A percentile compares a stretch with the other conserved stretches of the same genome.
phyloP scores from a whole-genome alignment of 192 early-diverging fungal species.

The Jimgerdemannia lactiflua region DNA sequence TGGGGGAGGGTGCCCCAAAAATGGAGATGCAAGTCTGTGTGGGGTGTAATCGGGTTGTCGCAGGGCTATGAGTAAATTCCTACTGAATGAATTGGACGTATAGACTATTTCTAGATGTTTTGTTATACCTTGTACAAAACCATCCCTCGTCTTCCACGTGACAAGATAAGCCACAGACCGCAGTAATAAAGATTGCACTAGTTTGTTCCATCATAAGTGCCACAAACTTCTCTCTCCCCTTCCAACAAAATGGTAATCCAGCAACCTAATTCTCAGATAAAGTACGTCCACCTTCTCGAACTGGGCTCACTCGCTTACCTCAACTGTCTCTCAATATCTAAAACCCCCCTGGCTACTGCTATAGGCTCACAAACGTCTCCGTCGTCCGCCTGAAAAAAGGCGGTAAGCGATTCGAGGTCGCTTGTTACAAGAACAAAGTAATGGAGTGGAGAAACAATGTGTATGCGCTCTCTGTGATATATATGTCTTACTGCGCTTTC shows the following conservation, averaged over 20 bases:
- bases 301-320: neutral
- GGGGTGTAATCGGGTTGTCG: too few species aligned
- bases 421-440: conserved; percentile 99
- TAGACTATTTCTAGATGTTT: too few species aligned
- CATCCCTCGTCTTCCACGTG: too few species aligned
- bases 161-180: too few species aligned
- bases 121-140: too few species aligned
- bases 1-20: too few species aligned
- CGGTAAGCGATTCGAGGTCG: conserved; percentile 97
- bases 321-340: neutral
- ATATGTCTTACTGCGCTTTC: neutral
- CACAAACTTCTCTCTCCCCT: neutral
- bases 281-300: conserved; percentile 18
- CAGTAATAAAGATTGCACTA: too few species aligned
- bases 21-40: too few species aligned
- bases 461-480: conserved; percentile 44
- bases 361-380: conserved; percentile 93
- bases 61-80: too few species aligned
- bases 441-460: conserved; percentile 91
- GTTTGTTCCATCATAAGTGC: too few species aligned
- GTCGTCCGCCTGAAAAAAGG: conserved; percentile 94
- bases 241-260: conserved; percentile 25
- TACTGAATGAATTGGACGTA: too few species aligned
- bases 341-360: neutral
- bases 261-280: conserved; percentile 40